Percentiles rank a stretch among this genome's conserved stretches.
Conservation (phyloP, 2,329 filamentous ascomycete species). For the Lasiodiplodia sp. region DNA sequence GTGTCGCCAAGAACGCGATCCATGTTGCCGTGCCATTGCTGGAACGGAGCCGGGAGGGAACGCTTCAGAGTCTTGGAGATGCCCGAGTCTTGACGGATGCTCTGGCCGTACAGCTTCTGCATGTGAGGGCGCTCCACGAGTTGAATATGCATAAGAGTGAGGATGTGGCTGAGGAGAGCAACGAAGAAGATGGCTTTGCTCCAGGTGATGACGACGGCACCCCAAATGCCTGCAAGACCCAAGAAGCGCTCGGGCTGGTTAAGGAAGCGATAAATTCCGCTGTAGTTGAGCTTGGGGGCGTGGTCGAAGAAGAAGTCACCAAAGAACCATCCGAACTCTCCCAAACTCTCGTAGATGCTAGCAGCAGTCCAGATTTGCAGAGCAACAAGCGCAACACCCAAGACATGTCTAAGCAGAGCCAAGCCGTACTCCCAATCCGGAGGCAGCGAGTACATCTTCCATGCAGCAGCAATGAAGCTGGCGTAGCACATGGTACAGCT, state of each 20-base stretch:
- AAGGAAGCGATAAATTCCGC: conserved; percentile 95
- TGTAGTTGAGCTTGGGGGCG: conserved; percentile 87
- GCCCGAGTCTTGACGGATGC: conserved; percentile 84
- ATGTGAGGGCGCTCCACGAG: conserved; percentile 96
- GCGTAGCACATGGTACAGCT: conserved; percentile 90
- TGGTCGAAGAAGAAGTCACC: conserved; percentile 98
- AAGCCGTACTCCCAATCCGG: conserved; percentile 87
- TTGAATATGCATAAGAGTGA: conserved; percentile 87
- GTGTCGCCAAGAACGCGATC: conserved; percentile 88
- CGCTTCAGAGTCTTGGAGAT: conserved; percentile 90
- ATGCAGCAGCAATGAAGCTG: conserved; percentile 88
- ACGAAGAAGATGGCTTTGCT: conserved; percentile 86
- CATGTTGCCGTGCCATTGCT: conserved; percentile 83
- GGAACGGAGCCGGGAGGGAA: conserved; percentile 82
- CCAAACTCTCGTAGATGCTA: conserved; percentile 93
- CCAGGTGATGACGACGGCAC: conserved; percentile 90
- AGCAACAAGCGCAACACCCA: conserved; percentile 80
- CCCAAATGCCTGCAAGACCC: conserved; percentile 94
- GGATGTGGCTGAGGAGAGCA: conserved; percentile 82
- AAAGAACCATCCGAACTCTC: conserved; percentile 99
- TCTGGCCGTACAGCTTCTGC: conserved; percentile 93
- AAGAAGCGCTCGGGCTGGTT: conserved; percentile 97
- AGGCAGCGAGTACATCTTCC: conserved; percentile 95
- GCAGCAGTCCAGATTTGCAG: conserved; percentile 92
- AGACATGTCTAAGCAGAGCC: conserved; percentile 82